Percentiles rank a stretch among this genome's conserved stretches.
Evolutionary conservation across 805 yeast genomes (phyloP).

Genomic region (Yarrowia sp.): DNA sequence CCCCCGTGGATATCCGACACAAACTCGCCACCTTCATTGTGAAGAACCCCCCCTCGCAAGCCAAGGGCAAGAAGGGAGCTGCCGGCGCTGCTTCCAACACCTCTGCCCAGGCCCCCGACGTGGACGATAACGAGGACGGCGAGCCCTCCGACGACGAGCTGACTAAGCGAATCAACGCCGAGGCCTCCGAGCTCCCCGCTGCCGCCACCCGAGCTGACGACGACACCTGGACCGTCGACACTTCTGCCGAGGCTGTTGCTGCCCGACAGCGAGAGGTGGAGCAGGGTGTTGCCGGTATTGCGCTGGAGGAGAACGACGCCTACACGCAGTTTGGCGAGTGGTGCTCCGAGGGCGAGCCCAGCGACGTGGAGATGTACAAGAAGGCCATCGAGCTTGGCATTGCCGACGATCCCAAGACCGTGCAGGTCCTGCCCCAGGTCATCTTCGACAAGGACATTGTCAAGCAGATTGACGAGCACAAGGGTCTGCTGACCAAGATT

Average conservation of each 20-base stretch:
- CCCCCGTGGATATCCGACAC: constrained; percentile 82
- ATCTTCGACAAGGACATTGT: constrained; percentile 76
- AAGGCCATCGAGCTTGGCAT: constrained; percentile 83
- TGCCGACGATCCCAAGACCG: constrained; percentile 71
- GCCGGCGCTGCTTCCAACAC: constrained; percentile 82
- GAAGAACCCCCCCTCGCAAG: constrained; percentile 76
- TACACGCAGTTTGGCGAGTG: constrained; percentile 89
- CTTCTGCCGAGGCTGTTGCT: constrained; percentile 93
- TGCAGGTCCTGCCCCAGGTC: constrained; percentile 91
- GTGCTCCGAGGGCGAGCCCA: constrained; percentile 70
- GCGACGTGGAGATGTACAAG: constrained; percentile 91
- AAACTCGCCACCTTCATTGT: constrained; percentile 84
- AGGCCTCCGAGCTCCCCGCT: constrained; percentile 72
- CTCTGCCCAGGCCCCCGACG: constrained; percentile 49
- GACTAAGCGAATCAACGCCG: constrained; percentile 81
- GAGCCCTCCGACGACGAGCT: constrained; percentile 75
- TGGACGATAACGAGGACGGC: constrained; percentile 51
- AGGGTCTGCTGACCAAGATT: constrained; percentile 81
- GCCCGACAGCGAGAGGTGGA: constrained; percentile 90
- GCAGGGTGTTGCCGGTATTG: constrained; percentile 55
- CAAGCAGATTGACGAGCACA: constrained; percentile 74
- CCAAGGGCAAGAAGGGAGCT: constrained; percentile 62
- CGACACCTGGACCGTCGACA: constrained; percentile 97
- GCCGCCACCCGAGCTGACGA: constrained; percentile 63
- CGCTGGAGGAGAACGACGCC: constrained; percentile 53